phyloP scores from a whole-genome alignment of 768 basidiomycete genomes.

The Chalciporus chontae region DNA sequence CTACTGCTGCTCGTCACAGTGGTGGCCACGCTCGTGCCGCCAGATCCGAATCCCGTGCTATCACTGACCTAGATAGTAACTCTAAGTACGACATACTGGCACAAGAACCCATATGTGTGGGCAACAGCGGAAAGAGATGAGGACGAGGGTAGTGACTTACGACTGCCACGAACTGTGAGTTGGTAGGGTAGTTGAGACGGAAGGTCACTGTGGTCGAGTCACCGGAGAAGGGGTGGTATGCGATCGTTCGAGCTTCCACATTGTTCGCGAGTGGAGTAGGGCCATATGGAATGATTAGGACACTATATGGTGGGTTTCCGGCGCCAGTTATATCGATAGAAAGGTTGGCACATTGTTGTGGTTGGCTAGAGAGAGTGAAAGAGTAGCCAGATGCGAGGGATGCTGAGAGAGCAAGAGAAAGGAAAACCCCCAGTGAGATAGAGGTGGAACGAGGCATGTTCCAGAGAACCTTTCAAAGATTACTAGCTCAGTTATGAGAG shows the following conservation, averaged over 20 bases:
- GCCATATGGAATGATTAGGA: slow-evolving; percentile 67
- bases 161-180: slow-evolving; percentile 74
- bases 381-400: slow-evolving; percentile 37
- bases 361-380: slow-evolving; percentile 42
- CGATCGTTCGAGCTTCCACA: slow-evolving; percentile 60
- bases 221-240: slow-evolving; percentile 50
- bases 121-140: neutral
- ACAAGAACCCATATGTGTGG: neutral
- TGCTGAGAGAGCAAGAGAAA: slow-evolving; percentile 20
- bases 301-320: slow-evolving; percentile 63
- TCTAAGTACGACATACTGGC: neutral
- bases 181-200: slow-evolving; percentile 58
- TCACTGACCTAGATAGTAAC: slow-evolving; percentile 53
- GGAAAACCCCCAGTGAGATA: neutral
- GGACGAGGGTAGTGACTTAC: slow-evolving; percentile 42
- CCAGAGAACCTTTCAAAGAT: neutral
- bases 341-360: slow-evolving; percentile 66
- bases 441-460: slow-evolving; percentile 9
- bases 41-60: slow-evolving; percentile 57
- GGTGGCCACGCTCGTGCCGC: slow-evolving; percentile 70
- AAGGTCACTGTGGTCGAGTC: slow-evolving; percentile 43
- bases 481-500: slow-evolving; percentile 1
- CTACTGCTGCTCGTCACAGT: slow-evolving; percentile 50
- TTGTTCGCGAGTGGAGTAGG: slow-evolving; percentile 57
- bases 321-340: slow-evolving; percentile 56